These are phyloP conservation scores for Bisporella sp. DNA, from an alignment of 2,329 filamentous ascomycete species.

Conservation along the genomic window DNA sequence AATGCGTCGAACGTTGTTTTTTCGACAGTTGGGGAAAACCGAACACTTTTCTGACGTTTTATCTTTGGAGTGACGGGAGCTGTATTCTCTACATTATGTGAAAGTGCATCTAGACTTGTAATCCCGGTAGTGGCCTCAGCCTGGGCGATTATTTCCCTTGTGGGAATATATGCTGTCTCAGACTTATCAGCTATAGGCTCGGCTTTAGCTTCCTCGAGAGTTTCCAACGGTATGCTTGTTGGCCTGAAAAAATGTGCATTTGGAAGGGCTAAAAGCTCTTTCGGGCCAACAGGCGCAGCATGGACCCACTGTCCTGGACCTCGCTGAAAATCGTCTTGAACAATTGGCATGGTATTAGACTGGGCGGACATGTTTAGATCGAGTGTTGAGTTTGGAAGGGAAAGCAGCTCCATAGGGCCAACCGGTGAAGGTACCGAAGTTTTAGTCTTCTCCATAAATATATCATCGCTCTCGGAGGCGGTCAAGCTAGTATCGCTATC, in stretches of 20 bases:
- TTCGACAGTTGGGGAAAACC: conserved; percentile 62
- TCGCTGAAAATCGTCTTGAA: too few relatives aligned
- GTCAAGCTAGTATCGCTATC: neutral
- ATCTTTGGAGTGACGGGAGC: conserved; percentile 22
- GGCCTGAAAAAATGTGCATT: conserved; percentile 26
- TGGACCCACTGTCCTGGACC: neutral
- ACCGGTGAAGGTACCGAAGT: conserved; percentile 13
- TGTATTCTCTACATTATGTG: neutral
- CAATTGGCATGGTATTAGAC: neutral
- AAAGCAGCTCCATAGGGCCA: conserved; percentile 35
- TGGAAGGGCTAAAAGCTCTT: conserved; percentile 43
- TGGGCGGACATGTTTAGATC: conserved; percentile 22
- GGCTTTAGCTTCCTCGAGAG: neutral
- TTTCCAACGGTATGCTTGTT: neutral
- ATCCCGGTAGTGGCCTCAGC: neutral
- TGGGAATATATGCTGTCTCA: neutral
- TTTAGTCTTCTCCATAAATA: neutral
- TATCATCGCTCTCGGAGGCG: conserved; percentile 24
- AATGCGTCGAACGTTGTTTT: conserved; percentile 54
- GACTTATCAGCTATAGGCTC: neutral
- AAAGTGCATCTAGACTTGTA: neutral
- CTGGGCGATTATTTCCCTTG: neutral
- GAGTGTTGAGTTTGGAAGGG: conserved; percentile 45
- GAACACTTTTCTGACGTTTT: conserved; percentile 55
- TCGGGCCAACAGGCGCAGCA: conserved; percentile 16